Evolutionary conservation across 768 basidiomycete genomes (phyloP).

Genomic region (Boletus rubroflammeus): DNA sequence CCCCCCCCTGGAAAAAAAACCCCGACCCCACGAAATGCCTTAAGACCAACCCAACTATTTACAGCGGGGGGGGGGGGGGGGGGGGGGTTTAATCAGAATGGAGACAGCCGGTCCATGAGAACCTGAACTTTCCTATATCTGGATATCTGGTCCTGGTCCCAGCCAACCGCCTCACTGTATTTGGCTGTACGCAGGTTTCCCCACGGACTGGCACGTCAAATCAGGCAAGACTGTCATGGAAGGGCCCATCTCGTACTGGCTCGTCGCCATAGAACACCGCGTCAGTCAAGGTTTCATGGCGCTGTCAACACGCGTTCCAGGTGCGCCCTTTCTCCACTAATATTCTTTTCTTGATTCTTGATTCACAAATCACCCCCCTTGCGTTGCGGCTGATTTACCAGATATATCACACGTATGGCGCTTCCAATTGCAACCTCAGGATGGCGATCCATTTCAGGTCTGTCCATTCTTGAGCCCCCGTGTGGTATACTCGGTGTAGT

Average conservation of each 20-base stretch:
- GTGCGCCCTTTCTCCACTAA: conserved; percentile 27
- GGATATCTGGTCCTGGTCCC: too few relatives aligned
- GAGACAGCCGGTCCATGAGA: conserved; percentile 16
- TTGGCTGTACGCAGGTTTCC: conserved; percentile 4
- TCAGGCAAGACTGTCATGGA: conserved; percentile 27
- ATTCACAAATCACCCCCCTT: conserved; percentile 19
- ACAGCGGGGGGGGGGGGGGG: too few relatives aligned
- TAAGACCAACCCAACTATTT: too few relatives aligned
- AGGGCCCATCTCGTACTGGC: conserved; percentile 19
- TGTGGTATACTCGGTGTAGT: conserved; percentile 14
- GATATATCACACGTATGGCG: conserved; percentile 27
- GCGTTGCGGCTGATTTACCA: conserved; percentile 34
- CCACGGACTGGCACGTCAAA: conserved; percentile 23
- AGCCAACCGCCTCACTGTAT: conserved; percentile 10
- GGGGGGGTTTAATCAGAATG: conserved; percentile 13
- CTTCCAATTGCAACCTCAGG: conserved; percentile 15
- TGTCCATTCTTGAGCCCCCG: conserved; percentile 25
- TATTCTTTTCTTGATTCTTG: conserved; percentile 23
- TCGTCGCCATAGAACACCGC: conserved; percentile 30
- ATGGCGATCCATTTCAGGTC: conserved; percentile 21
- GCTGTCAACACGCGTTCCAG: conserved; percentile 32
- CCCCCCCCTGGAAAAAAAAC: too few relatives aligned
- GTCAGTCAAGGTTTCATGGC: conserved; percentile 35
- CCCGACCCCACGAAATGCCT: too few relatives aligned
- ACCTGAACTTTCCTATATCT: conserved; percentile 14